Evolutionary conservation across 169 alveolate species (phyloP).

Genomic region (Eimeria zaria): DNA sequence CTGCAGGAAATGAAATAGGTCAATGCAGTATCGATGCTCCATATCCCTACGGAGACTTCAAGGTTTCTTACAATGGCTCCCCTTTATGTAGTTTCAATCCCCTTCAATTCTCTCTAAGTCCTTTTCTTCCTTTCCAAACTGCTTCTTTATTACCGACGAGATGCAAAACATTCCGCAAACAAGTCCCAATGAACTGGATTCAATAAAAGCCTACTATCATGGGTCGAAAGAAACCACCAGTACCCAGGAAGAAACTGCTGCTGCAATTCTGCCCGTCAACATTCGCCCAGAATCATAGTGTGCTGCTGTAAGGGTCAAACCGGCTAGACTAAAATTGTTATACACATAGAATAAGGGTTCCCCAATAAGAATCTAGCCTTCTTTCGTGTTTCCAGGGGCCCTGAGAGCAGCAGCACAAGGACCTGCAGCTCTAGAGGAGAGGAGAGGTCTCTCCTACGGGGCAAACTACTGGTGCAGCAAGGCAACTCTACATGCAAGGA

Average conservation of each 20-base stretch:
- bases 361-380: neutral
- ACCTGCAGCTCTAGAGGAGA: neutral
- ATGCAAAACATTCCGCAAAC: neutral
- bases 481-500: neutral
- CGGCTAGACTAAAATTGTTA: neutral
- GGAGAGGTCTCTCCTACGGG: neutral
- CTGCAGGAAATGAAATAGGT: neutral
- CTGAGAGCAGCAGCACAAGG: neutral
- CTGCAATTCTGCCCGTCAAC: neutral
- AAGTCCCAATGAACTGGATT: neutral
- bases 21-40: neutral
- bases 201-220: neutral
- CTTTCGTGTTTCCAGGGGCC: neutral
- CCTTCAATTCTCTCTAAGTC: neutral
- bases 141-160: neutral
- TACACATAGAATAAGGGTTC: neutral
- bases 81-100: too few relatives aligned
- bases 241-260: neutral
- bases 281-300: neutral
- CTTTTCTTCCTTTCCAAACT: neutral
- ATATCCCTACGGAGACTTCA: neutral
- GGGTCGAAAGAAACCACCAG: neutral
- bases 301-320: neutral
- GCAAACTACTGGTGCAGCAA: neutral
- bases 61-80: neutral